Percentiles rank a stretch among this genome's conserved stretches.
phyloP scores from a whole-genome alignment of 1,284 basidiomycete species.

The Fomitopsis schrenkii region DNA sequence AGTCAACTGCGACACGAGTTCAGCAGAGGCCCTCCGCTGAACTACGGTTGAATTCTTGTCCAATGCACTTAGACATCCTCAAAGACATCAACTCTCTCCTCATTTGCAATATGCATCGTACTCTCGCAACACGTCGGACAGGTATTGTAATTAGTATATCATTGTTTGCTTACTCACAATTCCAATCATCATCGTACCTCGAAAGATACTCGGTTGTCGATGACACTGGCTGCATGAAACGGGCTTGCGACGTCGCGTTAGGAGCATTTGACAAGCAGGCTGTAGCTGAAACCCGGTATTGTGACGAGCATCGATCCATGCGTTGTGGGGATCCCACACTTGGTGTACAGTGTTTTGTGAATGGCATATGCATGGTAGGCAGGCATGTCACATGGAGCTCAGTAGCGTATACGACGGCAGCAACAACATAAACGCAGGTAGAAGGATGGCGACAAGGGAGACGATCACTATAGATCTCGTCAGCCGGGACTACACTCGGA shows the following conservation, averaged over 20 bases:
- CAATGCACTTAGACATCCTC: not conserved
- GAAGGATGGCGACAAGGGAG: constrained; percentile 9
- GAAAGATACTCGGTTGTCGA: no score
- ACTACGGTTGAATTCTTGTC: constrained; percentile 25
- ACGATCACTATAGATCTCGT: constrained; percentile 16
- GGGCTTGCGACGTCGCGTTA: no score
- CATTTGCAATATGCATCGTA: not conserved
- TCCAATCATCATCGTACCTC: not conserved
- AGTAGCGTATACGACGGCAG: constrained; percentile 14
- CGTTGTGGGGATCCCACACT: not conserved
- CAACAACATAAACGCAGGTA: constrained; percentile 5
- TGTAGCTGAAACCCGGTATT: not conserved
- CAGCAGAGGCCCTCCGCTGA: constrained; percentile 21
- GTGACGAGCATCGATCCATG: not conserved
- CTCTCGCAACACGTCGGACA: not conserved
- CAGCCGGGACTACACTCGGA: not conserved
- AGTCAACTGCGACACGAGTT: constrained; percentile 11
- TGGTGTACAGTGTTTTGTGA: constrained; percentile 3
- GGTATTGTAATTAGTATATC: not conserved
- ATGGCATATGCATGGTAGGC: constrained; percentile 13
- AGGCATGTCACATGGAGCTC: constrained; percentile 26
- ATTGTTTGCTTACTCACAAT: not conserved
- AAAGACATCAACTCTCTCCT: not conserved
- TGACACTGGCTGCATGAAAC: no score
- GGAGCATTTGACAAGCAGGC: no score